phyloP scores from a whole-genome alignment of 441 rosid genomes.

The Populus hybrid region DNA sequence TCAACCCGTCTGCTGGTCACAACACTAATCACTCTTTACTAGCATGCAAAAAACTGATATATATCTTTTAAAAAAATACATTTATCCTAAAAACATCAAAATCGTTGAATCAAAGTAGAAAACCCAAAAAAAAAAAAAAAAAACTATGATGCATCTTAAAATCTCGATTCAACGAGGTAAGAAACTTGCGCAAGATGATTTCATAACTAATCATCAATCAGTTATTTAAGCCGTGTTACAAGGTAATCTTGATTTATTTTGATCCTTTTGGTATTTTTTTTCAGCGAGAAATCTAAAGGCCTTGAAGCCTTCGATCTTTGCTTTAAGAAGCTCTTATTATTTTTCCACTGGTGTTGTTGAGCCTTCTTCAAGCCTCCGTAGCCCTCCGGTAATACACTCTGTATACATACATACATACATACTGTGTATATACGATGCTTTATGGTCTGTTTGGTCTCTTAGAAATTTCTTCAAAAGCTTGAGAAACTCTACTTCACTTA shows the following conservation, averaged over 20 bases:
- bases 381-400: conserved; percentile 42
- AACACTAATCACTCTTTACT: not conserved
- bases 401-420: not conserved
- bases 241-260: not conserved
- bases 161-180: conserved; percentile 44
- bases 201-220: not conserved
- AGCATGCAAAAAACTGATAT: not conserved
- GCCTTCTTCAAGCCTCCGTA: conserved; percentile 40
- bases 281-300: conserved; percentile 49
- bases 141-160: conserved; percentile 33
- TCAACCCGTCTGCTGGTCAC: not conserved
- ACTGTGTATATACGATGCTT: not conserved
- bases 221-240: not conserved
- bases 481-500: not conserved
- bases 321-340: conserved; percentile 27
- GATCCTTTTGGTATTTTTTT: conserved; percentile 18
- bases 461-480: not conserved
- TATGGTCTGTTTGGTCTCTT: not conserved
- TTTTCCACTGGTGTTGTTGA: conserved; percentile 51
- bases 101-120: not conserved
- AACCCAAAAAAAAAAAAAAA: not conserved
- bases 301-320: conserved; percentile 45
- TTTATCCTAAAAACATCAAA: not conserved
- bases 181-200: not conserved
- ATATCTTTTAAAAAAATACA: not conserved